These are phyloP conservation scores for Peronospora tabacina DNA, from an alignment of 352 stramenopile genomes.

Conservation along the genomic window DNA sequence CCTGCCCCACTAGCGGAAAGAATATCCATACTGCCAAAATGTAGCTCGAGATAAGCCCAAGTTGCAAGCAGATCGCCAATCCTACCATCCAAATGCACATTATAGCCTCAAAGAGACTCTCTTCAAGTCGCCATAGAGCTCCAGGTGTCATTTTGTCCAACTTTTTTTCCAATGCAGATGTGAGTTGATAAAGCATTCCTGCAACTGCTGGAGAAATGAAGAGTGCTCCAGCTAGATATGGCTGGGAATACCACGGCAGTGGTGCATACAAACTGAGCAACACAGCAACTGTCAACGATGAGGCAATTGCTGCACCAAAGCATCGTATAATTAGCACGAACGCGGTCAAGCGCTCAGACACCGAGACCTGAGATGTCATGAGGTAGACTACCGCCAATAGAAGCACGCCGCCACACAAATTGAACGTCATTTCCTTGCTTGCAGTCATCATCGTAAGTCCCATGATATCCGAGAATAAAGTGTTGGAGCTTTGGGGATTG, in stretches of 20 bases:
- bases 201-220: slow-evolving; percentile 44
- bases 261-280: slow-evolving; percentile 59
- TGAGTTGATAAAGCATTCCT: slow-evolving; percentile 48
- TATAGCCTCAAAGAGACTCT: slow-evolving; percentile 57
- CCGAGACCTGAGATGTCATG: slow-evolving; percentile 36
- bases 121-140: slow-evolving; percentile 44
- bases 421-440: slow-evolving; percentile 35
- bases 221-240: slow-evolving; percentile 36
- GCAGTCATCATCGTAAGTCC: slow-evolving; percentile 57
- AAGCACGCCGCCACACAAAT: slow-evolving; percentile 37
- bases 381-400: slow-evolving; percentile 38
- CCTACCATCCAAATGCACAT: slow-evolving; percentile 37
- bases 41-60: slow-evolving; percentile 53
- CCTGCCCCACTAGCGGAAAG: slow-evolving; percentile 51
- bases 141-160: slow-evolving; percentile 12
- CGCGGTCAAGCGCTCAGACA: slow-evolving; percentile 29
- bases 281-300: slow-evolving; percentile 34
- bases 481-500: slow-evolving; percentile 53
- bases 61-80: slow-evolving; percentile 32
- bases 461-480: slow-evolving; percentile 68
- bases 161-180: slow-evolving; percentile 30
- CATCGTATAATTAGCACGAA: slow-evolving; percentile 38
- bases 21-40: slow-evolving; percentile 51
- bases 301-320: slow-evolving; percentile 26
- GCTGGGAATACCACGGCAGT: slow-evolving; percentile 60